Evolutionary conservation across 192 early-diverging fungal species (phyloP), one percentile per base, ranked within the genome.

Genomic region (Pilaira anomala): DNA sequence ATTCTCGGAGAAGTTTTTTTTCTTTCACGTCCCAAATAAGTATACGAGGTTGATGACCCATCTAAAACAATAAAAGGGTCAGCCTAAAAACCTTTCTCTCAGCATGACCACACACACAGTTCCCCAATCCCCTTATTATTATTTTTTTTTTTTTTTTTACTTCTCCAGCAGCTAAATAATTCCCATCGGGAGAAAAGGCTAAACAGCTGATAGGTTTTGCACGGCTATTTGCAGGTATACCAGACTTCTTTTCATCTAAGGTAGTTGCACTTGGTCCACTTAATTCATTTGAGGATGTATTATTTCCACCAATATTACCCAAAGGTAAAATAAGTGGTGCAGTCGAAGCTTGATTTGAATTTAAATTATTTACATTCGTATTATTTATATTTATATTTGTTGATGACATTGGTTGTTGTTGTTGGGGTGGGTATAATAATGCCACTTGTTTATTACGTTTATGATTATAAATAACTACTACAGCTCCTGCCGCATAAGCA

Each of bases 21-120:
- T 77, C 73, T 46, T 73, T 60, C n/a, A 82, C 78, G 60, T 90
- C 77, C 87, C 86, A 93, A 48, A 93, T 82, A 12, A 89, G 36
- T 6, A 93, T 87, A 53, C 85, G 65, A 12, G 92, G 92, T 58
- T 91, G 84, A 78, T 93, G 91, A 7, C 91, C 91, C 30, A 80
- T 69, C 88, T 91, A 60, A n/a, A n/a, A n/a, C n/a, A n/a, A n/a
- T 16, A 30, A 19, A 16, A 19, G 16, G 16, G 26, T 30, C 13
- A n/a, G n/a, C n/a, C n/a, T n/a, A n/a, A n/a, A n/a, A n/a, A n/a
- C n/a, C n/a, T n/a, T n/a, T n/a, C n/a, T 9, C 12, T 52, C 14
- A 16, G 13, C 14, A n/a, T 52, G 24, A 25, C 21, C 14, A 25
- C 13, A 16, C 11, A 22, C 7, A 28, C 28, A 26, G 24, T 51